Percentiles rank a stretch among this genome's conserved stretches.
These are phyloP conservation scores for Metarhizium brunneum DNA, from an alignment of 2,329 filamentous ascomycete species.

Conservation along the genomic window DNA sequence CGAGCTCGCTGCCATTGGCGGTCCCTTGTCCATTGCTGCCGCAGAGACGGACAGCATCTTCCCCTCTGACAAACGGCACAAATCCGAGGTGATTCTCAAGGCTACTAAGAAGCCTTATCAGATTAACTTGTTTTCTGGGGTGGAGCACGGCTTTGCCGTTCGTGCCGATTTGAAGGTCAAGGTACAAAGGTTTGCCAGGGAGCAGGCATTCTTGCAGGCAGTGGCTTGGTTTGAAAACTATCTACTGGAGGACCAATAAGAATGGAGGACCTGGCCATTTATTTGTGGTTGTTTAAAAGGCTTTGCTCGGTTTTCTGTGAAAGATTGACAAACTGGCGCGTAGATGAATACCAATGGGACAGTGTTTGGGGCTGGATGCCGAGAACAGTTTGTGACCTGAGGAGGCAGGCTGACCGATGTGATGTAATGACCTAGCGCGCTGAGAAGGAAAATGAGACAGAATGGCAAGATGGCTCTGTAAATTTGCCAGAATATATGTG, in stretches of 20 bases:
- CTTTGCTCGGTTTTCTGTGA: too few relatives aligned
- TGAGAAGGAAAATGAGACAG: too few relatives aligned
- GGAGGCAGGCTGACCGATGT: too few relatives aligned
- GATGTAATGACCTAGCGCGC: too few relatives aligned
- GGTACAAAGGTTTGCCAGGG: slow-evolving; percentile 59
- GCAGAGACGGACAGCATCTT: slow-evolving; percentile 55
- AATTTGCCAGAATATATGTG: too few relatives aligned
- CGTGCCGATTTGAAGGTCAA: slow-evolving; percentile 47
- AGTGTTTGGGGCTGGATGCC: too few relatives aligned
- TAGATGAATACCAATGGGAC: too few relatives aligned
- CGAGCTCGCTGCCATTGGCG: slow-evolving; percentile 48
- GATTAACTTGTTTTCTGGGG: slow-evolving; percentile 59
- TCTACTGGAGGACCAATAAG: neutral
- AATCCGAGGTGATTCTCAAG: slow-evolving; percentile 50
- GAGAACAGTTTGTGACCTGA: too few relatives aligned
- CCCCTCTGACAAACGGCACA: slow-evolving; percentile 41
- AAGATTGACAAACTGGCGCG: too few relatives aligned
- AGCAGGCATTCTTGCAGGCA: slow-evolving; percentile 69
- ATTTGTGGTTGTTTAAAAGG: too few relatives aligned
- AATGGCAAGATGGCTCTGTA: too few relatives aligned
- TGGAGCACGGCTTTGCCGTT: slow-evolving; percentile 66
- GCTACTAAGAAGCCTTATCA: slow-evolving; percentile 51
- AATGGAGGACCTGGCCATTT: too few relatives aligned
- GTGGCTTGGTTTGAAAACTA: slow-evolving; percentile 61
- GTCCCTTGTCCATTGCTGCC: slow-evolving; percentile 52